Evolutionary conservation across 176 grass and related monocot species (phyloP).

Genomic region (Musa schizocarpa): DNA sequence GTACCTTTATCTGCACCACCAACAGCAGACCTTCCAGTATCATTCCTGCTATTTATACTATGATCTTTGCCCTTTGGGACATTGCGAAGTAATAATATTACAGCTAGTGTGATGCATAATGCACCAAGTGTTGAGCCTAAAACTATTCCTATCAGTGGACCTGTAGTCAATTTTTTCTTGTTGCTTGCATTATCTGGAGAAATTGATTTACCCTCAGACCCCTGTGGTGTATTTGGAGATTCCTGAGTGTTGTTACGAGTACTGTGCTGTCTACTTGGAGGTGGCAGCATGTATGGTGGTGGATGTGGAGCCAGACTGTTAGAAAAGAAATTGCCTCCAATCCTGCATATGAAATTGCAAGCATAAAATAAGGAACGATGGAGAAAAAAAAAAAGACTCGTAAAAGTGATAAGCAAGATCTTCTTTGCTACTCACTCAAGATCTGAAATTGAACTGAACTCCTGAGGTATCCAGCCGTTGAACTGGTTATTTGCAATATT

Average conservation of each 20-base stretch:
- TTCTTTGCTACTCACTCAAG: conserved; percentile 36
- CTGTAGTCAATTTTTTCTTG: conserved; percentile 44
- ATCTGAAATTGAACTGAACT: conserved; percentile 65
- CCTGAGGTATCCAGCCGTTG: conserved; percentile 73
- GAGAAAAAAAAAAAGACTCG: not conserved
- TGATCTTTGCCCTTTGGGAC: conserved; percentile 51
- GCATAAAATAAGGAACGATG: conserved; percentile 3
- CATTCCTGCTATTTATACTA: conserved; percentile 46
- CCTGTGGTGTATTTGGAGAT: conserved; percentile 31
- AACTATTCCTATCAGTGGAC: conserved; percentile 49
- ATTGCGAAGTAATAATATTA: conserved; percentile 42
- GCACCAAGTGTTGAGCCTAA: conserved; percentile 50
- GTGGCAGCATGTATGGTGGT: conserved; percentile 58
- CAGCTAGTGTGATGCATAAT: conserved; percentile 33
- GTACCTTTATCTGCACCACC: conserved; percentile 67
- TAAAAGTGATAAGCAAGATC: not conserved
- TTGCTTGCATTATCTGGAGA: conserved; percentile 29
- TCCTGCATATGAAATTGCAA: conserved; percentile 45
- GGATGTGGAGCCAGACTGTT: conserved; percentile 72
- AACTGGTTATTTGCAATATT: conserved; percentile 86
- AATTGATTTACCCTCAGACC: conserved; percentile 22
- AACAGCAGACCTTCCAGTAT: conserved; percentile 43
- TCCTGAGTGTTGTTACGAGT: conserved; percentile 26
- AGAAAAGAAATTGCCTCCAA: conserved; percentile 74
- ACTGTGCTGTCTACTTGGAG: conserved; percentile 42